phyloP scores from a whole-genome alignment of 1,284 basidiomycete species.

The Mycocalia duriaeana region DNA sequence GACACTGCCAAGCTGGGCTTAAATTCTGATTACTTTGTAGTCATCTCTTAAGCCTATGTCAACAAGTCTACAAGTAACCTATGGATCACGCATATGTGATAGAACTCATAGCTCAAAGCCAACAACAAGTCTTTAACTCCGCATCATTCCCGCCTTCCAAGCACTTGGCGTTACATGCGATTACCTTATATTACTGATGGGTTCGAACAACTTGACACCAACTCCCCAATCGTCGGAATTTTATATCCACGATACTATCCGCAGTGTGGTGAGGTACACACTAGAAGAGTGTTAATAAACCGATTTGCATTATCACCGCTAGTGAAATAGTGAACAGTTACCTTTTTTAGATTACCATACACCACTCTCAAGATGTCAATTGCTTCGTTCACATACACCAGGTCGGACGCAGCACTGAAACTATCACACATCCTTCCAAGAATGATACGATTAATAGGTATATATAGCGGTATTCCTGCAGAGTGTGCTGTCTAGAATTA shows the following conservation, averaged over 20 bases:
- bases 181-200: slow-evolving; percentile 9
- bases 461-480: not conserved
- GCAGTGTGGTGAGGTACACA: slow-evolving; percentile 7
- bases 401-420: not conserved
- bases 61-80: too few relatives aligned
- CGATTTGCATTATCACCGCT: slow-evolving; percentile 4
- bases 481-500: not conserved
- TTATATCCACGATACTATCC: too few relatives aligned
- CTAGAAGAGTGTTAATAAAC: slow-evolving; percentile 4
- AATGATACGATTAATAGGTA: not conserved
- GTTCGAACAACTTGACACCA: slow-evolving; percentile 5
- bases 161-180: slow-evolving; percentile 9
- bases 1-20: too few relatives aligned
- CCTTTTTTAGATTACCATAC: not conserved
- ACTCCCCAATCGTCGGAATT: slow-evolving; percentile 8
- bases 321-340: not conserved
- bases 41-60: too few relatives aligned
- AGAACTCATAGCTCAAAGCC: too few relatives aligned
- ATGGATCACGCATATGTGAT: too few relatives aligned
- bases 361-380: not conserved
- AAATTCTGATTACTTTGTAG: too few relatives aligned
- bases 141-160: slow-evolving; percentile 19
- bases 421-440: not conserved
- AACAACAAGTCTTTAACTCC: slow-evolving; percentile 23
- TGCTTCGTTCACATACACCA: not conserved